Percentiles rank a stretch among this genome's conserved stretches.
Evolutionary conservation across 2,329 filamentous ascomycete species (phyloP).

Genomic region (Fusarium hostae): DNA sequence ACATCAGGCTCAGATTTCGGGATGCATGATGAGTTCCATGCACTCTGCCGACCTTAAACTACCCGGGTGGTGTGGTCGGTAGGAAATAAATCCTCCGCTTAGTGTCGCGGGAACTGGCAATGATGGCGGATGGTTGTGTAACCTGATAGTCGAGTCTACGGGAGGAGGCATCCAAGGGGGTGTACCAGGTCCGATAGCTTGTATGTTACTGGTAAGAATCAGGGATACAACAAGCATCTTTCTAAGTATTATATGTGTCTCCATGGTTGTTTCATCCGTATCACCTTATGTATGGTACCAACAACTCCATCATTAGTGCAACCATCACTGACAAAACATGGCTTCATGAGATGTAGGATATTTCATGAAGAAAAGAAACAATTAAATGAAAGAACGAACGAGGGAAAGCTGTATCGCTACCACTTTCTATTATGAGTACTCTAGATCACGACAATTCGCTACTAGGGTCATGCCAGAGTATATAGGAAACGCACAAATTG

Average conservation of each 20-base stretch:
- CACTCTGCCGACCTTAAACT: slow-evolving; percentile 13
- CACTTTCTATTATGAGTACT: background rate
- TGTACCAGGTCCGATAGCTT: background rate
- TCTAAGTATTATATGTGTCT: background rate
- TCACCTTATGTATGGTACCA: background rate
- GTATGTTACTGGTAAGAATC: background rate
- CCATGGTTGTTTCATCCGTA: background rate
- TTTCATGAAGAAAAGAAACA: background rate
- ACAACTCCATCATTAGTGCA: background rate
- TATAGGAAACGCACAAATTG: background rate
- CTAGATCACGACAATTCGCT: background rate
- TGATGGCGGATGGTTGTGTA: slow-evolving; percentile 13
- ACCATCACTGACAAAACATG: background rate
- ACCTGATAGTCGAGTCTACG: slow-evolving; percentile 21
- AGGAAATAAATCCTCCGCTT: background rate
- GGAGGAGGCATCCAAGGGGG: slow-evolving; percentile 19
- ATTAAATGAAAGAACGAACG: background rate
- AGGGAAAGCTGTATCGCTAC: background rate
- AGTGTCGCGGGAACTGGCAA: slow-evolving; percentile 8
- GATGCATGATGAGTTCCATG: background rate
- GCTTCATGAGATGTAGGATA: background rate
- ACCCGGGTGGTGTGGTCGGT: background rate
- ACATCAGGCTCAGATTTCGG: background rate
- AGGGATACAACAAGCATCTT: no score
- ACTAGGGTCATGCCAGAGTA: background rate